phyloP scores from a whole-genome alignment of 2,329 filamentous ascomycete species.

The Emmonsia crescens region DNA sequence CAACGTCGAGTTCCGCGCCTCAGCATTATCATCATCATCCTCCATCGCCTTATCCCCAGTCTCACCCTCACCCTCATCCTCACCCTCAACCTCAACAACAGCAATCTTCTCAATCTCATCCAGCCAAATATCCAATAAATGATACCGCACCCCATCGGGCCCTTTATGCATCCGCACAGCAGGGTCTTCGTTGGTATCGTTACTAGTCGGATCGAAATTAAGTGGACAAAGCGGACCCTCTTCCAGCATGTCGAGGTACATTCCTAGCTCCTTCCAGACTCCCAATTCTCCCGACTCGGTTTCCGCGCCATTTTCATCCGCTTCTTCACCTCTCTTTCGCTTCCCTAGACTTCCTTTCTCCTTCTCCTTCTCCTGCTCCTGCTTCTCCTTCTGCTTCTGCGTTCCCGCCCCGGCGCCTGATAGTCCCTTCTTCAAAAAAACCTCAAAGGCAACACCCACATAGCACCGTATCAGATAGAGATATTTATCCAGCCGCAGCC shows the following conservation, averaged over 20 bases:
- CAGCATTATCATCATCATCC: not conserved
- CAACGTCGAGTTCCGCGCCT: not conserved
- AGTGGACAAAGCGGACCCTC: conserved; percentile 30
- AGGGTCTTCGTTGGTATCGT: conserved; percentile 15
- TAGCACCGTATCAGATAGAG: conserved; percentile 72
- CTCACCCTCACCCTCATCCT: conserved; percentile 18
- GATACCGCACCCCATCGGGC: conserved; percentile 74
- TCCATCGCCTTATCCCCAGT: conserved; percentile 16
- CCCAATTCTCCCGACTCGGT: conserved; percentile 14
- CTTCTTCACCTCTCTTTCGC: conserved; percentile 11
- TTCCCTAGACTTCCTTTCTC: conserved; percentile 17
- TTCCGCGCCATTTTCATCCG: conserved; percentile 12
- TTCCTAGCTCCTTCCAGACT: conserved; percentile 21
- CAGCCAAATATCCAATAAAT: conserved; percentile 81
- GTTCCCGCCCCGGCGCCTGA: conserved; percentile 7
- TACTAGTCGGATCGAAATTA: conserved; percentile 22
- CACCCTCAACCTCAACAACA: conserved; percentile 21
- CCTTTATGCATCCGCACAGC: conserved; percentile 41
- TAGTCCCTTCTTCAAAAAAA: conserved; percentile 25
- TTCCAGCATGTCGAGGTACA: conserved; percentile 30
- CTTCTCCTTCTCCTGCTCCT: conserved; percentile 18
- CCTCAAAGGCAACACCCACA: conserved; percentile 56
- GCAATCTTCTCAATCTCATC: conserved; percentile 73
- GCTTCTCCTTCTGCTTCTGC: conserved; percentile 24
- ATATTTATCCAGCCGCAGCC: conserved; percentile 83